A percentile compares a stretch with the other conserved stretches of the same genome.
These are phyloP conservation scores for Boletus nobilissimus DNA, from an alignment of 1,284 basidiomycete genomes.

Conservation along the genomic window DNA sequence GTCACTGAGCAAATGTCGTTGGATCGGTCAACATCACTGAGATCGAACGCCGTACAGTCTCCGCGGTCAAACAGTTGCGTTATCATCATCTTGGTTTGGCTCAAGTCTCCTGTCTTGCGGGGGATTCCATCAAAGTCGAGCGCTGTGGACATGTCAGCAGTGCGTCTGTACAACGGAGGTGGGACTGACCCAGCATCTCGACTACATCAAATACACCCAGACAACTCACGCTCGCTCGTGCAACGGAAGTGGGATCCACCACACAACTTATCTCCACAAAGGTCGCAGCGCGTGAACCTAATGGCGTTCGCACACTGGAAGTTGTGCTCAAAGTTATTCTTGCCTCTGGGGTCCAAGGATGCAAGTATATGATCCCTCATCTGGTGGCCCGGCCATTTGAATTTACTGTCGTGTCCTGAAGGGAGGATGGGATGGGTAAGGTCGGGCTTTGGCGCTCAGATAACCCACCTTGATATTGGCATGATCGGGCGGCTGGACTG, in stretches of 20 bases:
- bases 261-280: conserved; percentile 99
- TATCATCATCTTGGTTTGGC: conserved; percentile 92
- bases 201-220: conserved; percentile 68
- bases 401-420: conserved; percentile 58
- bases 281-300: conserved; percentile 91
- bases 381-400: conserved; percentile 74
- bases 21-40: conserved; percentile 88
- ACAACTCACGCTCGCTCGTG: conserved; percentile 67
- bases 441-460: conserved; percentile 38
- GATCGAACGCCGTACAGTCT: conserved; percentile 88
- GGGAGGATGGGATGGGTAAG: conserved; percentile 52
- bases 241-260: conserved; percentile 94
- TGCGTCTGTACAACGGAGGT: not conserved
- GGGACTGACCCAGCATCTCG: conserved; percentile 77
- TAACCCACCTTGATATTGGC: conserved; percentile 43
- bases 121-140: conserved; percentile 96
- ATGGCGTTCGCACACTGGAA: conserved; percentile 93
- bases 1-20: conserved; percentile 98
- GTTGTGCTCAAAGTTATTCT: conserved; percentile 72
- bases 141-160: conserved; percentile 54
- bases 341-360: conserved; percentile 52
- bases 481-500: too few relatives aligned
- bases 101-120: conserved; percentile 94
- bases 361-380: conserved; percentile 47
- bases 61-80: conserved; percentile 95